Evolutionary conservation across 2,329 filamentous ascomycete genomes (phyloP).

Genomic region (Paracoccidioides lutzii): DNA sequence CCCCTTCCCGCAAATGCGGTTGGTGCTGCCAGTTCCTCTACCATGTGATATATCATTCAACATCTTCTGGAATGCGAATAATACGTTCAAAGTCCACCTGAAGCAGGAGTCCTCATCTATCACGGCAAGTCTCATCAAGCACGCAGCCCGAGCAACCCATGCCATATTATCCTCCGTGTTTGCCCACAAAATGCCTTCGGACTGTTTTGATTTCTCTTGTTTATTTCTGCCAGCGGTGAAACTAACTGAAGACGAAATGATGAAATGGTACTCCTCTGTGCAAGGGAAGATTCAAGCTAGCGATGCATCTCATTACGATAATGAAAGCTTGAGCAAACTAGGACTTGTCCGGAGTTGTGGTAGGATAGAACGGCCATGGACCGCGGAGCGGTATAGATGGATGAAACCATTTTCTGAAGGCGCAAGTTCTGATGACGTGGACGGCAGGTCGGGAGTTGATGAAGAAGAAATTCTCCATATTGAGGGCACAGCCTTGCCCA

Average conservation of each 20-base stretch:
- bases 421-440: neutral
- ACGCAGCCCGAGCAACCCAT: conserved; percentile 11
- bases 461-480: conserved; percentile 13
- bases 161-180: conserved; percentile 14
- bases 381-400: conserved; percentile 11
- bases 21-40: conserved; percentile 16
- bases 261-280: conserved; percentile 13
- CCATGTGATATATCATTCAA: conserved; percentile 16
- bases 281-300: conserved; percentile 6
- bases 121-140: conserved; percentile 2
- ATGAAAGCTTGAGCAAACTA: conserved; percentile 4
- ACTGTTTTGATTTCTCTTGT: conserved; percentile 12
- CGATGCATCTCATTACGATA: conserved; percentile 4
- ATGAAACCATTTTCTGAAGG: conserved; percentile 7
- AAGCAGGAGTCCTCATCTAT: conserved; percentile 4
- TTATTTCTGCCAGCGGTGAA: conserved; percentile 13
- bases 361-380: conserved; percentile 10
- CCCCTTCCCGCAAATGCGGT: conserved; percentile 7
- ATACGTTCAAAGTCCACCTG: conserved; percentile 12
- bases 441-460: neutral
- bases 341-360: conserved; percentile 13
- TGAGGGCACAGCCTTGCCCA: conserved; percentile 19
- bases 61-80: conserved; percentile 20
- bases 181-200: conserved; percentile 9
- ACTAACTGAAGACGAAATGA: conserved; percentile 2